These are phyloP conservation scores for Pulveroboletus sp. DNA, from an alignment of 768 basidiomycete species.

Conservation along the genomic window DNA sequence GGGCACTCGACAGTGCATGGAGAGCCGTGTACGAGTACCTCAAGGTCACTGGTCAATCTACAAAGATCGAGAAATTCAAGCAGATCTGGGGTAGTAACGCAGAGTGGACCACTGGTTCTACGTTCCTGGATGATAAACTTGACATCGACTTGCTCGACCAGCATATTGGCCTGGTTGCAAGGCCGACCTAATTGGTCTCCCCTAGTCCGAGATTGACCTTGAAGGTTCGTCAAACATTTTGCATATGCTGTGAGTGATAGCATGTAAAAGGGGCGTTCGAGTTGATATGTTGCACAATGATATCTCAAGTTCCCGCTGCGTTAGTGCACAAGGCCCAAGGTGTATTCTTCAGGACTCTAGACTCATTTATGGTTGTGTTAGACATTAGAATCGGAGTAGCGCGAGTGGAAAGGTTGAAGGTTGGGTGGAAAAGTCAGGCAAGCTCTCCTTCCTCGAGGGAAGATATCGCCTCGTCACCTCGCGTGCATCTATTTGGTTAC, in stretches of 20 bases:
- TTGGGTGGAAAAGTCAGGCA: no score
- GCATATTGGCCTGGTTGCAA: not conserved
- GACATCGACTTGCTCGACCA: conserved; percentile 5
- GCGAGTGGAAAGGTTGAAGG: no score
- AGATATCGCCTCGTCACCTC: no score
- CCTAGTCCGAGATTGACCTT: not conserved
- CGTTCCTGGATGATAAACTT: not conserved
- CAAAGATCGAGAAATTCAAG: conserved; percentile 17
- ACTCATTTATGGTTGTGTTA: no score
- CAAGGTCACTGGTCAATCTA: conserved; percentile 5
- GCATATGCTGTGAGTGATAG: not conserved
- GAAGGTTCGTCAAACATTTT: not conserved
- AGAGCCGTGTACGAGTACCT: conserved; percentile 30
- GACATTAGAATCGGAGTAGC: no score
- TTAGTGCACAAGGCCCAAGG: no score
- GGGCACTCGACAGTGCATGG: conserved; percentile 37
- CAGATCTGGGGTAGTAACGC: conserved; percentile 26
- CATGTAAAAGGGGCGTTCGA: no score
- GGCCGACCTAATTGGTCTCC: not conserved
- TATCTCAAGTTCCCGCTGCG: no score
- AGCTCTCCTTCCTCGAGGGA: no score
- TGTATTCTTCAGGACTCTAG: no score
- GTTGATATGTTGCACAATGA: no score
- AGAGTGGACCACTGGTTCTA: conserved; percentile 24
- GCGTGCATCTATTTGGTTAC: no score